Evolutionary conservation across 495 filamentous ascomycete species (phyloP).

Genomic region (Aspergillus bridgeri): DNA sequence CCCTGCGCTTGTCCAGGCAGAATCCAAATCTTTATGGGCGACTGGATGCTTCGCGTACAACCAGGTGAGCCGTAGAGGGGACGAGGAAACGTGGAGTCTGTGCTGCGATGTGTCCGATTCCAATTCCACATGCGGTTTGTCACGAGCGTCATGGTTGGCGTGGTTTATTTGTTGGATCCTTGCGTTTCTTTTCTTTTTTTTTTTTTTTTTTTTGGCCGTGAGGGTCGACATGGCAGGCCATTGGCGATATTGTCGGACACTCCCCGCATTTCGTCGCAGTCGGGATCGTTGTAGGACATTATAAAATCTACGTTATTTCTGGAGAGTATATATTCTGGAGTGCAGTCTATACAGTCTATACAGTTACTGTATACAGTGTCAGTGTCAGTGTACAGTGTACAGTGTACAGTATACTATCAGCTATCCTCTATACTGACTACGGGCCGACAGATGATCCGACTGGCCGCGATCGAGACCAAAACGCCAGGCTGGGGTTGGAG

Average conservation of each 20-base stretch:
- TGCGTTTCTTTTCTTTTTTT: neutral
- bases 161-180: neutral
- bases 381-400: no score
- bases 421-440: neutral
- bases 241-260: neutral
- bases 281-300: no score
- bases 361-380: no score
- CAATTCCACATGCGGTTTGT: slow-evolving; percentile 6
- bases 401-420: no score
- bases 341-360: no score
- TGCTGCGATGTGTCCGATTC: slow-evolving; percentile 15
- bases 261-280: no score
- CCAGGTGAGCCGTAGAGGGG: slow-evolving; percentile 13
- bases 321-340: no score
- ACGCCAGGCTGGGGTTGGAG: neutral
- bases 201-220: neutral
- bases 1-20: neutral
- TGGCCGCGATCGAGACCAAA: slow-evolving; percentile 24
- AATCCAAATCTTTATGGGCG: neutral
- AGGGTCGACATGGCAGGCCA: neutral
- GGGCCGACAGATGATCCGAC: slow-evolving; percentile 22
- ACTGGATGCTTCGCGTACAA: neutral
- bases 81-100: slow-evolving; percentile 11
- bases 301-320: neutral
- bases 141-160: slow-evolving; percentile 1